These are phyloP conservation scores for Plantago lanceolata DNA, from an alignment of 305 asterid species.

Conservation along the genomic window DNA sequence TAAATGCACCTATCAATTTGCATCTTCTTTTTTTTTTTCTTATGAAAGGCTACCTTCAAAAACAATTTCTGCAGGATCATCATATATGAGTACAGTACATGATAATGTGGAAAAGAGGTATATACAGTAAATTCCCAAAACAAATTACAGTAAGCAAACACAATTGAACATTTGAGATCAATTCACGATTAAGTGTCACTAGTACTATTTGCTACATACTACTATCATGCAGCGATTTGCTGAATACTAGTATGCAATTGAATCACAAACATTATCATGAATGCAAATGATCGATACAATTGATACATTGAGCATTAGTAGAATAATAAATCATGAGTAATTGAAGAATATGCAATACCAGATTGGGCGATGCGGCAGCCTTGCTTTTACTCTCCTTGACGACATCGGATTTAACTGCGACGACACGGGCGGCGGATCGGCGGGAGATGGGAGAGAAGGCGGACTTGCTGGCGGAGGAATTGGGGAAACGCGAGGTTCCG, in stretches of 20 bases:
- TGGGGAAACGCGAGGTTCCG: neutral
- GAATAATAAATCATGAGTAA: no score
- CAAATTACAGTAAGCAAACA: neutral
- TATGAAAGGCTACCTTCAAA: no score
- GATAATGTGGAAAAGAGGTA: no score
- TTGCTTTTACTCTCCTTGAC: neutral
- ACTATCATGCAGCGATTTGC: no score
- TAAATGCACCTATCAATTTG: no score
- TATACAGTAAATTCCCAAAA: no score
- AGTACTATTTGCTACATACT: no score
- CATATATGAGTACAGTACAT: no score
- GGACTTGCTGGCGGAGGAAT: neutral
- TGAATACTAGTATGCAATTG: no score
- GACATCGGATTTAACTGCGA: neutral
- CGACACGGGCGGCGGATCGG: neutral
- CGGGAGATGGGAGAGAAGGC: neutral
- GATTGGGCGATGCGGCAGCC: neutral
- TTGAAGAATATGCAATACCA: neutral
- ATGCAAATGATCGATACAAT: neutral
- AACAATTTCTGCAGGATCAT: no score
- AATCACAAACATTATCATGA: no score
- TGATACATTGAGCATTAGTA: neutral
- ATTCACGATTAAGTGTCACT: neutral
- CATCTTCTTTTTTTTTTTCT: no score
- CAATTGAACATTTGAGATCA: neutral